A percentile compares a stretch with the other conserved stretches of the same genome.
phyloP scores from a whole-genome alignment of 768 basidiomycete species.

The Phylloporus arenicola region DNA sequence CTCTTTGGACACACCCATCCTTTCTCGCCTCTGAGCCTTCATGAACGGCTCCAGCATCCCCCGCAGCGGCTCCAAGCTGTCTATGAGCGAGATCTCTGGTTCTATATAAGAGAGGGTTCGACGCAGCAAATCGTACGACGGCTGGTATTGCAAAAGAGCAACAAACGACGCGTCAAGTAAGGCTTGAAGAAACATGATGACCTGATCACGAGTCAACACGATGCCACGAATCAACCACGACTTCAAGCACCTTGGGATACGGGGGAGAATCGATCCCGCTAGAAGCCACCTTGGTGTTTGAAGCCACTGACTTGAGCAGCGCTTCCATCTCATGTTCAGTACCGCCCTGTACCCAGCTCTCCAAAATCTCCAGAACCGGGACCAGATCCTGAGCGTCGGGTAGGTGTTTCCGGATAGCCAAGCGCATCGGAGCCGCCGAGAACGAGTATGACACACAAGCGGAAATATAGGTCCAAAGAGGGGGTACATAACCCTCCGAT shows the following conservation, averaged over 20 bases:
- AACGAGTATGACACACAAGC: slow-evolving; percentile 37
- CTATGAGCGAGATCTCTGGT: slow-evolving; percentile 48
- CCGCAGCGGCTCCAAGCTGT: slow-evolving; percentile 49
- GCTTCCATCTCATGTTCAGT: slow-evolving; percentile 21
- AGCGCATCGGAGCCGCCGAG: slow-evolving; percentile 35
- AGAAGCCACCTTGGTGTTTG: slow-evolving; percentile 11
- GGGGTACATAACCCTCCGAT: slow-evolving; percentile 24
- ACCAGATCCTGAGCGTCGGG: slow-evolving; percentile 37
- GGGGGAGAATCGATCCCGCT: slow-evolving; percentile 17
- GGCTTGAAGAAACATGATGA: slow-evolving; percentile 55
- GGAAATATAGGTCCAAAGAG: slow-evolving; percentile 35
- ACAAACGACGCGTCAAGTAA: slow-evolving; percentile 72
- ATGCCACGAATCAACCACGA: slow-evolving; percentile 29
- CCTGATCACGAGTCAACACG: slow-evolving; percentile 40
- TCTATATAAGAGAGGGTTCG: slow-evolving; percentile 46
- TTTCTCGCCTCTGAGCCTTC: slow-evolving; percentile 48
- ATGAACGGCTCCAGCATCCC: slow-evolving; percentile 62
- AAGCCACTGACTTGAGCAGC: slow-evolving; percentile 20
- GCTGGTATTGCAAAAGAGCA: slow-evolving; percentile 56
- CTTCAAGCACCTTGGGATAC: slow-evolving; percentile 35
- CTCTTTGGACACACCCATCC: slow-evolving; percentile 30
- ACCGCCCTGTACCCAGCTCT: slow-evolving; percentile 35
- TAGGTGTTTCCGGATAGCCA: slow-evolving; percentile 40
- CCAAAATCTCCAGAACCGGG: slow-evolving; percentile 33
- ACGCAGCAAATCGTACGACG: slow-evolving; percentile 50